phyloP scores from a whole-genome alignment of 768 basidiomycete species.

The Amanita polypyramis region DNA sequence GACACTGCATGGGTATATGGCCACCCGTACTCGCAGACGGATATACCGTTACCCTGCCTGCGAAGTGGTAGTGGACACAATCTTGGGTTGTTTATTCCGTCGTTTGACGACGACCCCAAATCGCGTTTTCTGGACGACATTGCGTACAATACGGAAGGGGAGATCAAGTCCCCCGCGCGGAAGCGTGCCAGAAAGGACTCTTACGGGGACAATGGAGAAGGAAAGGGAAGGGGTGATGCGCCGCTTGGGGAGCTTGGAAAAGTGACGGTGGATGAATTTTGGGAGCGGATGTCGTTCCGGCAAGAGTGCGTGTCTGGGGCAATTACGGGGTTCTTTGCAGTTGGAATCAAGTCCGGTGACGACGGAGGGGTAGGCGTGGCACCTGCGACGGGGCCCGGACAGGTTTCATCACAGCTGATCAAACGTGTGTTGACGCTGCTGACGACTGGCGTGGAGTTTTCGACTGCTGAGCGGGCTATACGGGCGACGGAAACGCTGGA shows the following conservation, averaged over 20 bases:
- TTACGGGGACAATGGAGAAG: slow-evolving; percentile 13
- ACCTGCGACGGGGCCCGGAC: slow-evolving; percentile 40
- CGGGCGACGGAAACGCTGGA: slow-evolving; percentile 68
- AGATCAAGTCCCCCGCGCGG: slow-evolving; percentile 47
- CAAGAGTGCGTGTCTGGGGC: slow-evolving; percentile 91
- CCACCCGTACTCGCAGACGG: slow-evolving; percentile 61
- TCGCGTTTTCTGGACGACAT: slow-evolving; percentile 89
- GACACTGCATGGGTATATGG: slow-evolving; percentile 56
- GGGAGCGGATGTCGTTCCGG: slow-evolving; percentile 94
- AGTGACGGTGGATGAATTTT: slow-evolving; percentile 75
- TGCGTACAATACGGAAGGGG: slow-evolving; percentile 56
- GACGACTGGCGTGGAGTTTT: slow-evolving; percentile 71
- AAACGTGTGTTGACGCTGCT: slow-evolving; percentile 63
- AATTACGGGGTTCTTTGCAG: slow-evolving; percentile 88
- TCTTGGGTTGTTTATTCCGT: slow-evolving; percentile 73
- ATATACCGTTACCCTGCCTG: slow-evolving; percentile 37
- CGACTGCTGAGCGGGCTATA: slow-evolving; percentile 48
- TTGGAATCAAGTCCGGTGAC: slow-evolving; percentile 28
- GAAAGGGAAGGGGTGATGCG: slow-evolving; percentile 15
- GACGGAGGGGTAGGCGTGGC: slow-evolving; percentile 13
- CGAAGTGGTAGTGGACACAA: slow-evolving; percentile 23
- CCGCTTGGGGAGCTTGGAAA: slow-evolving; percentile 44
- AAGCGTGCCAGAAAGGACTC: slow-evolving; percentile 41
- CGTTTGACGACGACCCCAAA: slow-evolving; percentile 96
- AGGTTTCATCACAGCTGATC: slow-evolving; percentile 56